Conservation (phyloP, 73 alveolate species). For the Paramecium octaurelia region DNA sequence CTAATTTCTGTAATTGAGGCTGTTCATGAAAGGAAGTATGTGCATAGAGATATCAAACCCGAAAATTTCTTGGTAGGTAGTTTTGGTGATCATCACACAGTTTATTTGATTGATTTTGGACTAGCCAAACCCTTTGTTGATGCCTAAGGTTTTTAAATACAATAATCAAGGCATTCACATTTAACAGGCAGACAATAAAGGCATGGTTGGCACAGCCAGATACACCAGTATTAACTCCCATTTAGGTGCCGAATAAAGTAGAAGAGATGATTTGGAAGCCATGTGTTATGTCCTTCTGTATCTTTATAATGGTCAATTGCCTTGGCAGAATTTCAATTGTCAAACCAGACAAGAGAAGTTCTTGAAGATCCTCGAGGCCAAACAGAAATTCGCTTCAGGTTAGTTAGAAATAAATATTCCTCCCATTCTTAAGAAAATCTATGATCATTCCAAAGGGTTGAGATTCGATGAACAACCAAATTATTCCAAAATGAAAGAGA, state of each 20-base stretch:
- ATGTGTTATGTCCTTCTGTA: conserved; percentile 58
- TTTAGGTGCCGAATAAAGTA: conserved; percentile 57
- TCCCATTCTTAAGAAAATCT: neutral
- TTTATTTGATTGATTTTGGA: conserved; percentile 64
- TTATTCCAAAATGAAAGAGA: conserved; percentile 25
- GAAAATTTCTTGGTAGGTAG: conserved; percentile 66
- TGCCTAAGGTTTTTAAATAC: neutral
- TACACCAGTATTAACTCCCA: conserved; percentile 59
- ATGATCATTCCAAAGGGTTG: conserved; percentile 43
- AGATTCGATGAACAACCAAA: conserved; percentile 47
- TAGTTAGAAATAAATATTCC: conserved; percentile 55
- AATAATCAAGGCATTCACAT: conserved; percentile 42
- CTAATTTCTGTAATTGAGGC: conserved; percentile 45
- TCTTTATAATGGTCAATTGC: conserved; percentile 53
- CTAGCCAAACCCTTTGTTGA: conserved; percentile 56
- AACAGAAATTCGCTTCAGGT: conserved; percentile 30
- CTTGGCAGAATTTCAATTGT: conserved; percentile 57
- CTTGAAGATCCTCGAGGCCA: conserved; percentile 34
- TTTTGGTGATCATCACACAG: conserved; percentile 56
- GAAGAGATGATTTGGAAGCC: conserved; percentile 70
- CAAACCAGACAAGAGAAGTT: conserved; percentile 54
- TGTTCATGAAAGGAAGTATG: conserved; percentile 51
- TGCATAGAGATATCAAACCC: conserved; percentile 69
- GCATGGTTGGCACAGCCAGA: conserved; percentile 67
- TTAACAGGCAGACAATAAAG: conserved; percentile 47